Evolutionary conservation across 1,284 basidiomycete genomes (phyloP), one percentile per base, ranked within the genome.

Genomic region (Meira miltonrushii): DNA sequence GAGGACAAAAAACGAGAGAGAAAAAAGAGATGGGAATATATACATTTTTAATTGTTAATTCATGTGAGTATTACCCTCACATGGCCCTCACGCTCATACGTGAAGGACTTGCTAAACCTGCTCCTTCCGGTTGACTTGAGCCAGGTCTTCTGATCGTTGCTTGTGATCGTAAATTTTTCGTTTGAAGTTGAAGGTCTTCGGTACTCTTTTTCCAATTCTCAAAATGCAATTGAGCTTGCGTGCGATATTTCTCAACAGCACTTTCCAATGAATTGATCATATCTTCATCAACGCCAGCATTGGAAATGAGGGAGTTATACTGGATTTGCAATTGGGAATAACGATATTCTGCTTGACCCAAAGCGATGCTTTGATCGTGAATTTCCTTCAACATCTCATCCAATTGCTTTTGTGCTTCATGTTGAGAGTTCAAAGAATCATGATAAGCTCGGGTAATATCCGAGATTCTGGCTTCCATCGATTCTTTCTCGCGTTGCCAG

Each of bases 401-500:
- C 59, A 91, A 90, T 65, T 92, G 90, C 0, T 86, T 81, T 73
- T 91, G 90, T 66, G 90, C 87, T 65, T 90, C 88, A 0, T 85
- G 81, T 69, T 90, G 88, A 0, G 84, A 86, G 28, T 83, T 82
- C 1, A 84, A 83, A 1, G 89, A 87, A 0, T 87, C 82, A 62
- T 90, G 87, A 74, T 88, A 90, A 0, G 88, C 89, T 56, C 85
- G 86, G 15, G 84, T 87, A 54, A 66, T 57, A 33, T 69, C 68
- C 17, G 38, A 28, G 7, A 68, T 55, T 82, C 90, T 90, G 46
- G 85, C 86, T 62, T 92, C 88, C 75, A 91, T 80, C 10, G 88
- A 85, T 62, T 90, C 89, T 75, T 86, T 89, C 79, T 91, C 89
- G 67, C 88, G 88, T 81, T 88, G 88, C 88, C 89, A 91, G 2